These are phyloP conservation scores for Teratosphaeria epicoccoides DNA, from an alignment of 2,329 filamentous ascomycete genomes.

Conservation along the genomic window DNA sequence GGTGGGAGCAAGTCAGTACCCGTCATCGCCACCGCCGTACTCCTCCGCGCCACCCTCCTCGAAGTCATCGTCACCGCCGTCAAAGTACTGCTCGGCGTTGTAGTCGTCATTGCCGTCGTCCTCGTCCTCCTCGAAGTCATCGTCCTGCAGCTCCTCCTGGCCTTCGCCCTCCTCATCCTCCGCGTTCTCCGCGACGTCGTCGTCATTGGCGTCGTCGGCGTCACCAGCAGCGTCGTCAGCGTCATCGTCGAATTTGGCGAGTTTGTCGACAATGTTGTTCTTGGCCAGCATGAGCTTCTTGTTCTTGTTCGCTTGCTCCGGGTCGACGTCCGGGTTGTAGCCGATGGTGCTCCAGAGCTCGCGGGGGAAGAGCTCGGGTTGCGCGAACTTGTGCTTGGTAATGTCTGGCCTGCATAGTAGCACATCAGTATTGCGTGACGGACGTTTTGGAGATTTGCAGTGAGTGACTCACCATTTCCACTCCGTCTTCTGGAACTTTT, in stretches of 20 bases:
- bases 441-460: not conserved
- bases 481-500: constrained; percentile 23
- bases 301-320: not conserved
- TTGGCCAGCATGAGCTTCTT: constrained; percentile 6
- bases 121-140: constrained; percentile 48
- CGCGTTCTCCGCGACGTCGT: constrained; percentile 54
- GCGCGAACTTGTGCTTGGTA: constrained; percentile 39
- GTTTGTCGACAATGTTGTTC: constrained; percentile 5
- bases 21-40: constrained; percentile 5
- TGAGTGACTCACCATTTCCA: constrained; percentile 22
- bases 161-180: constrained; percentile 36
- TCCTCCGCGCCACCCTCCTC: constrained; percentile 8
- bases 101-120: constrained; percentile 45
- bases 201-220: constrained; percentile 1
- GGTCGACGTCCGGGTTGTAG: constrained; percentile 4
- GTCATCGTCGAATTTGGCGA: constrained; percentile 9
- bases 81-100: constrained; percentile 40
- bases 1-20: not conserved
- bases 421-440: not conserved
- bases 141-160: constrained; percentile 4
- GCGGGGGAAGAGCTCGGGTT: constrained; percentile 39
- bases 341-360: constrained; percentile 37
- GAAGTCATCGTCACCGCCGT: constrained; percentile 38
- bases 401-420: constrained; percentile 29
- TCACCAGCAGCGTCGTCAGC: constrained; percentile 1